These are phyloP conservation scores for Sideroxylon spinosum DNA, from an alignment of 179 eudicot genomes.

Conservation along the genomic window DNA sequence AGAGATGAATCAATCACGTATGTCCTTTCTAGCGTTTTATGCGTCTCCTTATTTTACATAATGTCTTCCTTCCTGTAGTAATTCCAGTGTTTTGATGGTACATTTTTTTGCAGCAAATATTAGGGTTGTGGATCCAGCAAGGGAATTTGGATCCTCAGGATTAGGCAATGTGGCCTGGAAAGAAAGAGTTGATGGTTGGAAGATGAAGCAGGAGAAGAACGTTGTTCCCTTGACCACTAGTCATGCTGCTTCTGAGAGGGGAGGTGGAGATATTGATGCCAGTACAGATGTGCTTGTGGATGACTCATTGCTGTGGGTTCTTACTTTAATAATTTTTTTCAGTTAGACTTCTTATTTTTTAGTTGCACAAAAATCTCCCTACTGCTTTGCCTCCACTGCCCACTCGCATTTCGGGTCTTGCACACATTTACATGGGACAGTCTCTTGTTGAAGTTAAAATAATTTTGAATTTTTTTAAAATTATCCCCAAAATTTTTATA, in stretches of 20 bases:
- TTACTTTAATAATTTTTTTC: not conserved
- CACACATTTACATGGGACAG: too few species aligned
- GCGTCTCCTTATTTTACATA: not conserved
- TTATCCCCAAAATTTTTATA: too few species aligned
- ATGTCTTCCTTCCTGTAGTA: not conserved
- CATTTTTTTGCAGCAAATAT: slow-evolving; percentile 55
- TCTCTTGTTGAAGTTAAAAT: too few species aligned
- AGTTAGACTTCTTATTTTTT: too few species aligned
- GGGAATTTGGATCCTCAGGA: slow-evolving; percentile 83
- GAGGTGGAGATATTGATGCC: slow-evolving; percentile 66
- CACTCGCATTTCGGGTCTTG: too few species aligned
- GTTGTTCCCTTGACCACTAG: slow-evolving; percentile 47
- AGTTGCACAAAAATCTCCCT: too few species aligned
- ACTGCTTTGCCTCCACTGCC: too few species aligned
- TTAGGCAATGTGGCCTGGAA: slow-evolving; percentile 98
- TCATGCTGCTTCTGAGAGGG: slow-evolving; percentile 76
- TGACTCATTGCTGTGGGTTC: slow-evolving; percentile 57
- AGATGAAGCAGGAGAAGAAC: slow-evolving; percentile 77
- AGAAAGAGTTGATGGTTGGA: slow-evolving; percentile 98
- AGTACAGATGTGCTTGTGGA: slow-evolving; percentile 60
- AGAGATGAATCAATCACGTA: slow-evolving; percentile 29
- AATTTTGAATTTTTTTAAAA: too few species aligned
- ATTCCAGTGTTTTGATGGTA: slow-evolving; percentile 14
- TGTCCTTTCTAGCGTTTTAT: slow-evolving; percentile 9
- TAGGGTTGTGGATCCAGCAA: slow-evolving; percentile 84